Percentiles rank a stretch among this genome's conserved stretches.
These are phyloP conservation scores for Trichophyton simii DNA, from an alignment of 2,329 filamentous ascomycete species.

Conservation along the genomic window DNA sequence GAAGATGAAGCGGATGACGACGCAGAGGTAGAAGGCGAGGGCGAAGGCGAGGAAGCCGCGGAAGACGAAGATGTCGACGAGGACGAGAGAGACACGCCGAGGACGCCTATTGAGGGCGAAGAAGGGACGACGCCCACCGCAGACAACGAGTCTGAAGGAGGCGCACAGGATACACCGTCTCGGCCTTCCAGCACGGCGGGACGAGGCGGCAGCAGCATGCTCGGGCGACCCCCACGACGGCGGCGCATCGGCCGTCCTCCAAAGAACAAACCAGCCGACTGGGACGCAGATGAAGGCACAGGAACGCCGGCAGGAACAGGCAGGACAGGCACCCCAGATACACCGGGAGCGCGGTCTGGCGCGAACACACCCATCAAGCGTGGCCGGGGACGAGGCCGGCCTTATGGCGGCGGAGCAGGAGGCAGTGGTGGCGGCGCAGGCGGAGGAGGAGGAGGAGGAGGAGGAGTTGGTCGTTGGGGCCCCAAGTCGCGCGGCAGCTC, in stretches of 20 bases:
- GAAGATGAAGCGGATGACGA: conserved; percentile 10
- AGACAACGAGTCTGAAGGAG: conserved; percentile 3
- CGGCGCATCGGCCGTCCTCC: conserved; percentile 70
- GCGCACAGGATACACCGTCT: conserved; percentile 39
- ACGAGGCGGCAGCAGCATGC: neutral
- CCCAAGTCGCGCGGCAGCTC: conserved; percentile 57
- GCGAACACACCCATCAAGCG: conserved; percentile 42
- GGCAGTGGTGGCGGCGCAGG: conserved; percentile 16
- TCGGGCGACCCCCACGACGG: conserved; percentile 42
- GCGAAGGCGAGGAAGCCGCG: conserved; percentile 19
- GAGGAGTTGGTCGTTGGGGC: too few relatives aligned
- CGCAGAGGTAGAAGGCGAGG: conserved; percentile 12
- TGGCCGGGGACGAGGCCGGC: conserved; percentile 49
- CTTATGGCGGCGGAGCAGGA: conserved; percentile 52
- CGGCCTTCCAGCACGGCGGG: conserved; percentile 25
- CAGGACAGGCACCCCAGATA: neutral
- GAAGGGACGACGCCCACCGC: conserved; percentile 30
- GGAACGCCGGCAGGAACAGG: conserved; percentile 33
- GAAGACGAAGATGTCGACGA: conserved; percentile 16
- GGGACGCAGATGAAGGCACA: conserved; percentile 44
- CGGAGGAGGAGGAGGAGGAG: too few relatives aligned
- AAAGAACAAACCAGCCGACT: conserved; percentile 71
- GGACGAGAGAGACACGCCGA: conserved; percentile 25
- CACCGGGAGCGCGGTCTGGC: conserved; percentile 23
- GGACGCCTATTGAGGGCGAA: conserved; percentile 29